A percentile compares a stretch with the other conserved stretches of the same genome.
Conservation (phyloP, 108 stramenopile genomes). For the Fragilaria crotonensis region DNA sequence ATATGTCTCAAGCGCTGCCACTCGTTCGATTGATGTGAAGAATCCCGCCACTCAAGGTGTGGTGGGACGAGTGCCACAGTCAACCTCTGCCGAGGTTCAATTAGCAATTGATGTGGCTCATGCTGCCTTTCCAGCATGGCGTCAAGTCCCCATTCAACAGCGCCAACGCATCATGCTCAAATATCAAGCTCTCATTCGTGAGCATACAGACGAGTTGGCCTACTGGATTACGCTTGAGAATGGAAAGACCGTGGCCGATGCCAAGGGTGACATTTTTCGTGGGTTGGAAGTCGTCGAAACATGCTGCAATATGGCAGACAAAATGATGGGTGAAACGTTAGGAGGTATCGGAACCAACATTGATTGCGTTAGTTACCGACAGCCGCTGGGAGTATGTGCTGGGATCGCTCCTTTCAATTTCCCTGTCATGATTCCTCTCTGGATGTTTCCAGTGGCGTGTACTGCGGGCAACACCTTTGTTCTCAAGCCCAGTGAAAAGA, state of each 20-base stretch:
- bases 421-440: conserved; percentile 93
- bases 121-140: conserved; percentile 55
- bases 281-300: conserved; percentile 94
- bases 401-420: conserved; percentile 95
- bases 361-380: conserved; percentile 82
- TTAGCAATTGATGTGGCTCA: conserved; percentile 33
- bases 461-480: conserved; percentile 75
- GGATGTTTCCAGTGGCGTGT: conserved; percentile 89
- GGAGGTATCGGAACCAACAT: conserved; percentile 60
- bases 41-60: conserved; percentile 60
- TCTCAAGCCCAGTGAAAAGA: conserved; percentile 82
- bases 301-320: conserved; percentile 36
- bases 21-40: conserved; percentile 9
- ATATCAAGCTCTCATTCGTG: conserved; percentile 47
- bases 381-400: conserved; percentile 91
- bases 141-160: conserved; percentile 47
- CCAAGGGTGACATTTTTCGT: conserved; percentile 90
- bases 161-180: conserved; percentile 61
- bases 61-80: conserved; percentile 33
- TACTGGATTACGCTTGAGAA: conserved; percentile 65
- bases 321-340: conserved; percentile 83
- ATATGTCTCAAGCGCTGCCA: neutral
- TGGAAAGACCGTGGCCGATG: conserved; percentile 71
- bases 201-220: conserved; percentile 51
- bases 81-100: conserved; percentile 28